Percentiles rank a stretch among this genome's conserved stretches.
Evolutionary conservation across 2,329 filamentous ascomycete genomes (phyloP).

Genomic region (Colletotrichum simmondsii): DNA sequence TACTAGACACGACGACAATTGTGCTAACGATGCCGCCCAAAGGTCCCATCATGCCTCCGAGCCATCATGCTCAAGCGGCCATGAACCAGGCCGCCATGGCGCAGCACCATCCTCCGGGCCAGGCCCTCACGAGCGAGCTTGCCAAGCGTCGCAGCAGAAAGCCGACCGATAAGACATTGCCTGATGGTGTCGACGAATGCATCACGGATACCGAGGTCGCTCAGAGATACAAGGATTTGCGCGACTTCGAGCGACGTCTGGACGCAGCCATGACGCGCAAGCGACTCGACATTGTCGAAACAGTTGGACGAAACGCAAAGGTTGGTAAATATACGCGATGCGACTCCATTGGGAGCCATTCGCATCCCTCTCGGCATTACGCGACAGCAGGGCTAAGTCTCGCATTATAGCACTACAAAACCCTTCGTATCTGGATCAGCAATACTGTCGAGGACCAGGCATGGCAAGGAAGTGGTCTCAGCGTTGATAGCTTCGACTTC

Average conservation of each 20-base stretch:
- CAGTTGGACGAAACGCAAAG: slow-evolving; percentile 79
- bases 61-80: slow-evolving; percentile 61
- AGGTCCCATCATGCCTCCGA: slow-evolving; percentile 68
- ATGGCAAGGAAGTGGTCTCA: slow-evolving; percentile 81
- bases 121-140: slow-evolving; percentile 55
- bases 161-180: slow-evolving; percentile 94
- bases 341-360: background rate
- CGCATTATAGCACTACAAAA: slow-evolving; percentile 74
- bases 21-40: slow-evolving; percentile 27
- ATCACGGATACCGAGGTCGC: slow-evolving; percentile 78
- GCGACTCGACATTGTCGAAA: slow-evolving; percentile 88
- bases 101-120: slow-evolving; percentile 59
- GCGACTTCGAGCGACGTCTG: slow-evolving; percentile 86
- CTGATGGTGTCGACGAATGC: slow-evolving; percentile 86
- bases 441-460: slow-evolving; percentile 95
- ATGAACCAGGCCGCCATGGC: slow-evolving; percentile 65
- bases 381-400: background rate
- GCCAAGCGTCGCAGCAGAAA: slow-evolving; percentile 84
- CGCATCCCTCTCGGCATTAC: background rate
- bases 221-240: slow-evolving; percentile 84
- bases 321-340: slow-evolving; percentile 47
- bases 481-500: slow-evolving; percentile 84
- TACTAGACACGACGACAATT: background rate
- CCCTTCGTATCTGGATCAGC: slow-evolving; percentile 91
- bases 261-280: slow-evolving; percentile 97